phyloP scores from a whole-genome alignment of 2,329 filamentous ascomycete species.

The Neospermospora avenae region DNA sequence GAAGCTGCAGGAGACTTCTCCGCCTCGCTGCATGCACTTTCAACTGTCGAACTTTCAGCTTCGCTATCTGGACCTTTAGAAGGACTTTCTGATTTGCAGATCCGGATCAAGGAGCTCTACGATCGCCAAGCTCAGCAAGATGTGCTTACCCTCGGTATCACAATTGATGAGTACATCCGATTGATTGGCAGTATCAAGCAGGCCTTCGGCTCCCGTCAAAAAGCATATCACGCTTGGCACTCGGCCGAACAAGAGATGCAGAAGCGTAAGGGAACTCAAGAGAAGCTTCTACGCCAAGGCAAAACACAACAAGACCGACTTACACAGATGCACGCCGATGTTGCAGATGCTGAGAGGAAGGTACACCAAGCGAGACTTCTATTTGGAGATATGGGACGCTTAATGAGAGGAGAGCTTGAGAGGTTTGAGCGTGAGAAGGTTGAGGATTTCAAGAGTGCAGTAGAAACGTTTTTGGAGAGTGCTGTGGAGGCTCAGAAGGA shows the following conservation, averaged over 20 bases:
- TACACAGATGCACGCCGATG: conserved; percentile 87
- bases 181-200: conserved; percentile 93
- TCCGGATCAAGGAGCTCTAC: conserved; percentile 92
- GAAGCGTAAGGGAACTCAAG: conserved; percentile 84
- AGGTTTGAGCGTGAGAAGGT: conserved; percentile 97
- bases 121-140: conserved; percentile 97
- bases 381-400: conserved; percentile 94
- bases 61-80: conserved; percentile 85
- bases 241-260: conserved; percentile 82
- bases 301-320: conserved; percentile 94
- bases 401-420: conserved; percentile 89
- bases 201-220: conserved; percentile 88
- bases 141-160: conserved; percentile 91
- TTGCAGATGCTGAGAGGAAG: conserved; percentile 90
- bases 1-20: conserved; percentile 94
- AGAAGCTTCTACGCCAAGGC: conserved; percentile 92
- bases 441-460: conserved; percentile 96
- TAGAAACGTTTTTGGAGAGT: conserved; percentile 96
- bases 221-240: conserved; percentile 94
- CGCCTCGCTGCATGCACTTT: conserved; percentile 85
- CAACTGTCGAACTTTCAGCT: conserved; percentile 87
- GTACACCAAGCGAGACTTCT: conserved; percentile 85
- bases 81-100: conserved; percentile 86
- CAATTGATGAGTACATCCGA: conserved; percentile 97
- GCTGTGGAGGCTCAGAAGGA: conserved; percentile 98